These are phyloP conservation scores for Mrakia frigida DNA, from an alignment of 768 basidiomycete genomes.

Conservation along the genomic window DNA sequence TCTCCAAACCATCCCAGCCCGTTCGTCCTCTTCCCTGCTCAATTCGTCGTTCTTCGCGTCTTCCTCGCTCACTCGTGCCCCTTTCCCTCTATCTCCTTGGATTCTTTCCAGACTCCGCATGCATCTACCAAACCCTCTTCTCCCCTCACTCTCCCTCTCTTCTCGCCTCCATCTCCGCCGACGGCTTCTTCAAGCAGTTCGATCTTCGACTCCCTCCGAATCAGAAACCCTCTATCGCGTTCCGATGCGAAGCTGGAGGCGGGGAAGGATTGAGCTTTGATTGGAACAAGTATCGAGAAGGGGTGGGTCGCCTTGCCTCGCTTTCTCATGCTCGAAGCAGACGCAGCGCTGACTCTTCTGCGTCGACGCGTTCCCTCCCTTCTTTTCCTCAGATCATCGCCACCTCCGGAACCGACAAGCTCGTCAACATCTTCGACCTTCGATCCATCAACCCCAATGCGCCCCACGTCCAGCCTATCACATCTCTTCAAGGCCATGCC, in stretches of 20 bases:
- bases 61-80: not conserved
- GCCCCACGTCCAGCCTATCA: not conserved
- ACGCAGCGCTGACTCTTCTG: not conserved
- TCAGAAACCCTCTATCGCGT: not conserved
- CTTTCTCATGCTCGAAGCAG: not conserved
- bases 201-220: slow-evolving; percentile 35
- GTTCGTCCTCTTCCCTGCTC: slow-evolving; percentile 55
- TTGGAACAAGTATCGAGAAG: slow-evolving; percentile 43
- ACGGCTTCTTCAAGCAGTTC: slow-evolving; percentile 53
- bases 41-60: not conserved
- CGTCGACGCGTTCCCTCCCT: not conserved
- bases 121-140: slow-evolving; percentile 80
- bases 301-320: slow-evolving; percentile 30
- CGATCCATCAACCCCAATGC: not conserved
- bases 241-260: slow-evolving; percentile 29
- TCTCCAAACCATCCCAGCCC: slow-evolving; percentile 72
- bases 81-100: not conserved
- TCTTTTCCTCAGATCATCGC: not conserved
- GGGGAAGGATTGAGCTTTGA: slow-evolving; percentile 38
- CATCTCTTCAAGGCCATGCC: slow-evolving; percentile 8
- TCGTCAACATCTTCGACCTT: slow-evolving; percentile 17
- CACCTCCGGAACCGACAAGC: slow-evolving; percentile 23
- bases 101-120: slow-evolving; percentile 3
- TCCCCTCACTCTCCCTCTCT: slow-evolving; percentile 84
- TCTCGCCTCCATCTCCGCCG: slow-evolving; percentile 76